Percentiles rank a stretch among this genome's conserved stretches.
Evolutionary conservation across 140 eudicot genomes (phyloP).

Genomic region (Cichorium intybus): DNA sequence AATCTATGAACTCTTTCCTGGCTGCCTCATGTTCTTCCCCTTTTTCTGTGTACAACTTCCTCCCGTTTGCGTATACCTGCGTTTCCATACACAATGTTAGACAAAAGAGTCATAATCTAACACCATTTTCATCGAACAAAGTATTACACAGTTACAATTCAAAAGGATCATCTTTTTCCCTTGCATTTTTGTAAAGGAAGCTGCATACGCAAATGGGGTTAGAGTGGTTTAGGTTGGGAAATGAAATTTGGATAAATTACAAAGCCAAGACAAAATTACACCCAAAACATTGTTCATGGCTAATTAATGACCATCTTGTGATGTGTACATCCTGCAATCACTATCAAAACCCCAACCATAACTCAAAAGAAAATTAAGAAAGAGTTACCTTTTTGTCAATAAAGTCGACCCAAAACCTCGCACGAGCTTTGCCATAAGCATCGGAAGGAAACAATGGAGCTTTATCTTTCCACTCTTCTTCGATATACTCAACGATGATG

Average conservation of each 20-base stretch:
- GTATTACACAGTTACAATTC: too few relatives aligned
- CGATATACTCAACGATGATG: neutral
- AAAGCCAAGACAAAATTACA: too few relatives aligned
- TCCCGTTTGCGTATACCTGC: neutral
- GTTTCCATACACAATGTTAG: neutral
- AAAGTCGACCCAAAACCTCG: slow-evolving; percentile 27
- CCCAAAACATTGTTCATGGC: too few relatives aligned
- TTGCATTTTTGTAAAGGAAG: too few relatives aligned
- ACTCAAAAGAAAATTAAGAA: too few relatives aligned
- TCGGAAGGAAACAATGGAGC: neutral
- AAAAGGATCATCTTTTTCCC: too few relatives aligned
- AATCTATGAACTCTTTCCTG: neutral
- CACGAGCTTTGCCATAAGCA: slow-evolving; percentile 15
- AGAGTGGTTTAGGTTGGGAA: too few relatives aligned
- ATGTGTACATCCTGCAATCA: too few relatives aligned
- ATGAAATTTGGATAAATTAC: too few relatives aligned
- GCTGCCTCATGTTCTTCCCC: slow-evolving; percentile 17
- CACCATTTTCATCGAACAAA: too few relatives aligned
- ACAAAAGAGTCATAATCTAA: neutral
- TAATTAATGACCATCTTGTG: too few relatives aligned
- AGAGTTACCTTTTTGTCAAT: slow-evolving; percentile 21
- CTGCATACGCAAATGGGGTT: too few relatives aligned
- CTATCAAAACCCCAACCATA: neutral
- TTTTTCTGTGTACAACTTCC: neutral
- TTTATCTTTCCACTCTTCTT: neutral